Conservation (phyloP, 1,139 yeast species). For the Zygoascus meyerae region DNA sequence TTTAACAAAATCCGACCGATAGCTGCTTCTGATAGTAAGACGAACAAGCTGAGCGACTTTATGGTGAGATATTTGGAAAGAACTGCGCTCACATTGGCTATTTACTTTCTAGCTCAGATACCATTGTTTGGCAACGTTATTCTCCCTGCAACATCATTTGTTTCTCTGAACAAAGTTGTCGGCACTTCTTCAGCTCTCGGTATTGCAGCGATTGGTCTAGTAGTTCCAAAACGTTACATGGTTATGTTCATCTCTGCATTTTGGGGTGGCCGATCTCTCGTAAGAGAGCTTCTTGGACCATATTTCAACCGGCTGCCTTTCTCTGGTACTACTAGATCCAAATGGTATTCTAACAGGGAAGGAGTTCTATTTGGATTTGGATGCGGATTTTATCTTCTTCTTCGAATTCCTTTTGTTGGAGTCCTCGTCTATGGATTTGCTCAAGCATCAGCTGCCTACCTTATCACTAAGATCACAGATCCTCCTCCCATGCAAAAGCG, state of each 20-base stretch:
- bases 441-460: constrained; percentile 49
- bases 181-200: constrained; percentile 44
- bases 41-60: constrained; percentile 4
- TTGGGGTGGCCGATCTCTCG: constrained; percentile 44
- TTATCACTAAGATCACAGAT: constrained; percentile 50
- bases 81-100: constrained; percentile 24
- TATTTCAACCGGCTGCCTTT: constrained; percentile 49
- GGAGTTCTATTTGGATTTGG: constrained; percentile 59
- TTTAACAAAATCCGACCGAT: not conserved
- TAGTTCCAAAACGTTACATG: constrained; percentile 36
- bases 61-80: constrained; percentile 25
- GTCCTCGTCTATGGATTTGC: constrained; percentile 51
- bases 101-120: constrained; percentile 30
- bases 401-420: constrained; percentile 44
- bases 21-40: not conserved
- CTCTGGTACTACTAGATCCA: constrained; percentile 39
- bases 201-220: constrained; percentile 36
- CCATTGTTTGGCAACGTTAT: constrained; percentile 42
- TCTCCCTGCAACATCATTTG: constrained; percentile 42
- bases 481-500: constrained; percentile 40
- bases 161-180: constrained; percentile 41
- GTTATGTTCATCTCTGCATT: constrained; percentile 40
- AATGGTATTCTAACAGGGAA: constrained; percentile 52
- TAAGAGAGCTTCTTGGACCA: constrained; percentile 46
- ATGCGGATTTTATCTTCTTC: constrained; percentile 42